Evolutionary conservation across 441 rosid genomes (phyloP), one percentile per base, ranked within the genome.

Genomic region (Aleurites moluccanus): DNA sequence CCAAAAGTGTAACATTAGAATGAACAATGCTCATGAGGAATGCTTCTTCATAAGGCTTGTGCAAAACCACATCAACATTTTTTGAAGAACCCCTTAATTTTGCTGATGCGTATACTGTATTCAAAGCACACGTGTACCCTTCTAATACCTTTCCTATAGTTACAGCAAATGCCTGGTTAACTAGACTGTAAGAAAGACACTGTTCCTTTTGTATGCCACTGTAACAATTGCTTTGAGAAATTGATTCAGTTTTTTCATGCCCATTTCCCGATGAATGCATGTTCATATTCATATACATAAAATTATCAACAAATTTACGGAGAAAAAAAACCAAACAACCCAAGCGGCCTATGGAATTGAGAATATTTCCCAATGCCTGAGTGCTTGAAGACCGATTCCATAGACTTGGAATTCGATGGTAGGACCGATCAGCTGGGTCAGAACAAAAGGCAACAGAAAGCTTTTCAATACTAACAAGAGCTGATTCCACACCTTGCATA

Each of bases 161-260:
- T 76, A 90, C 95, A 70, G 92, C 88, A 85, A 96, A 96, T 72
- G 99, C 97, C 85, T 93, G 98, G 84, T 93, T 96, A 67, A 96
- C 90, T 38, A 96, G 90, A 79, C 92, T 87, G 67, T 77, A 78
- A 61, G 66, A 74, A 65, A 78, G 83, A 67, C 76, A 74, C 57
- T 74, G 83, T 65, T 75, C 80, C 69, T 78, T 75, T 55, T 62
- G 73, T 57, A 33, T 61, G 11, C 77, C 80, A 16, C 56, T 28
- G 69, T 38, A 72, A 62, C 68, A 27, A 60, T 61, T 76, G 62
- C 67, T 73, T 74, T 76, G 75, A 67, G 73, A 69, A 72, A 66
- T 79, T 52, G 56, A 52, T 69, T 81, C 75, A 82, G 55, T 72
- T 73, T 69, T 78, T 75, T 55, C 87, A 55, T 45, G 65, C 74